Evolutionary conservation across 1,284 basidiomycete genomes (phyloP).

Genomic region (Neonothopanus nambi): DNA sequence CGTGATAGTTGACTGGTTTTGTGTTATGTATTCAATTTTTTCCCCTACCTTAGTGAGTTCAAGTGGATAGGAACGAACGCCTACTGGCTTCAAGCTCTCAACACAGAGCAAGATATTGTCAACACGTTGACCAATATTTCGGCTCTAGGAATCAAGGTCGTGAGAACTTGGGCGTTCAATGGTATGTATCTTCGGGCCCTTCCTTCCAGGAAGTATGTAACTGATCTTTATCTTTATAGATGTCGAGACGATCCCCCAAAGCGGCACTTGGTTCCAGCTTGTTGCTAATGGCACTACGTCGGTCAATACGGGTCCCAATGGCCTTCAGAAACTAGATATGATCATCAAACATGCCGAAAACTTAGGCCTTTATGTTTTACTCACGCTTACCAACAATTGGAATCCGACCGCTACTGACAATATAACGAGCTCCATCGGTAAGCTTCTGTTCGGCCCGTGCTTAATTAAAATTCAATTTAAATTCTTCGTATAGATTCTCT

Average conservation of each 20-base stretch:
- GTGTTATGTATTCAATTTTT: neutral
- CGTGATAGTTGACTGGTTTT: conserved; percentile 5
- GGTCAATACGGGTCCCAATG: conserved; percentile 65
- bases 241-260: conserved; percentile 54
- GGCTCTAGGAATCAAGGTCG: conserved; percentile 56
- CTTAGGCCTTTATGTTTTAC: conserved; percentile 57
- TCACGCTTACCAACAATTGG: conserved; percentile 77
- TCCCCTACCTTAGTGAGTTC: conserved; percentile 40
- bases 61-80: conserved; percentile 64
- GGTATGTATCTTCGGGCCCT: conserved; percentile 44
- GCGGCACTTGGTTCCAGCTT: conserved; percentile 58
- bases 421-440: conserved; percentile 18
- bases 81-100: conserved; percentile 65
- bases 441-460: neutral
- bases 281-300: conserved; percentile 45
- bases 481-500: conserved; percentile 11
- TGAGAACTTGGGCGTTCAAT: conserved; percentile 69
- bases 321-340: conserved; percentile 67
- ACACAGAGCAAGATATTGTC: conserved; percentile 55
- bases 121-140: conserved; percentile 57
- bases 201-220: neutral
- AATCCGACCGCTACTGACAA: conserved; percentile 41
- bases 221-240: conserved; percentile 31
- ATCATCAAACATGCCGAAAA: conserved; percentile 59
- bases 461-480: neutral